A percentile compares a stretch with the other conserved stretches of the same genome.
phyloP scores from a whole-genome alignment of 371 early-diverging fungal genomes.

The Rhizomucor pusillus region DNA sequence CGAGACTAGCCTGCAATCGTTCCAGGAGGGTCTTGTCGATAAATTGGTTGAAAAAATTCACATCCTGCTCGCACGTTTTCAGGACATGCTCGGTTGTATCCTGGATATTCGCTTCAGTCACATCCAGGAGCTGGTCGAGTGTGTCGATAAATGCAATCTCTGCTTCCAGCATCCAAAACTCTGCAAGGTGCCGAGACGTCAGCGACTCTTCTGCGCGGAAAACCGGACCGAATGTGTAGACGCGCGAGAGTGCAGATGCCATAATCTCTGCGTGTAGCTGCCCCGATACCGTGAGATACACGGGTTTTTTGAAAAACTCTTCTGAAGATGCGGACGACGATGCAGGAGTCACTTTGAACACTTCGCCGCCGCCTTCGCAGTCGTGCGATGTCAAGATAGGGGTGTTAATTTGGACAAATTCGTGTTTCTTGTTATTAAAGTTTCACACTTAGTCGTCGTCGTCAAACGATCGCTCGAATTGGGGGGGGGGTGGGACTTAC shows the following conservation, averaged over 20 bases:
- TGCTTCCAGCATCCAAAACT: slow-evolving; percentile 96
- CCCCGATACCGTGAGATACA: slow-evolving; percentile 84
- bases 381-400: slow-evolving; percentile 86
- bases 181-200: slow-evolving; percentile 86
- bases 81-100: slow-evolving; percentile 49
- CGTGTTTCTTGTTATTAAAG: slow-evolving; percentile 32
- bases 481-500: too few relatives aligned
- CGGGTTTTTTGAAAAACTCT: slow-evolving; percentile 76
- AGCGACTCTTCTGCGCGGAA: slow-evolving; percentile 89
- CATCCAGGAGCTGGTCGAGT: slow-evolving; percentile 51
- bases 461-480: not conserved
- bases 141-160: slow-evolving; percentile 76
- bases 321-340: slow-evolving; percentile 22
- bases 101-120: slow-evolving; percentile 57
- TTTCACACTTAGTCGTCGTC: not conserved
- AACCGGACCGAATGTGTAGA: slow-evolving; percentile 84
- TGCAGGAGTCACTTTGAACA: slow-evolving; percentile 58
- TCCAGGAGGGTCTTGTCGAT: slow-evolving; percentile 44
- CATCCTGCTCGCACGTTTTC: slow-evolving; percentile 50
- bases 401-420: slow-evolving; percentile 80
- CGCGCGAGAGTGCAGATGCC: slow-evolving; percentile 73
- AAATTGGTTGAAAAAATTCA: slow-evolving; percentile 54
- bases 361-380: slow-evolving; percentile 95
- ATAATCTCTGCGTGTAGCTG: slow-evolving; percentile 88
- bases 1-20: slow-evolving; percentile 34